phyloP scores from a whole-genome alignment of 495 filamentous ascomycete species.

The Trichodelitschia bisporula region DNA sequence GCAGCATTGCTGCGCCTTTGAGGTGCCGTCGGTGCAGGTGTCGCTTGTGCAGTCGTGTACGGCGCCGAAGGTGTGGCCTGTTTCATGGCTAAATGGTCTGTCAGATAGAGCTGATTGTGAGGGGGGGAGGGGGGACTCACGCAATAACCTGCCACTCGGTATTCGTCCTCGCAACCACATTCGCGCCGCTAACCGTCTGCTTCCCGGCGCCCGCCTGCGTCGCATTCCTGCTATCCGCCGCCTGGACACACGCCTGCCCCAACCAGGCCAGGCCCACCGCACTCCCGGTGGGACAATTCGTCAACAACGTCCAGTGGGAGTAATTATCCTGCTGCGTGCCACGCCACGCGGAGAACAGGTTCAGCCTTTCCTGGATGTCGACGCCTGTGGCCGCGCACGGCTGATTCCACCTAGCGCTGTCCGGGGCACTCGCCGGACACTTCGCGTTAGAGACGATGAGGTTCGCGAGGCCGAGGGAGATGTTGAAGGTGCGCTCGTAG shows the following conservation, averaged over 20 bases:
- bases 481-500: slow-evolving; percentile 81
- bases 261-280: slow-evolving; percentile 89
- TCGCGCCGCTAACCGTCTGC: slow-evolving; percentile 57
- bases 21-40: slow-evolving; percentile 36
- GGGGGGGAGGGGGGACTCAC: slow-evolving; percentile 8
- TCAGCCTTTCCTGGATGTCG: slow-evolving; percentile 58
- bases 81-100: slow-evolving; percentile 34
- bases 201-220: slow-evolving; percentile 22
- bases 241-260: slow-evolving; percentile 53
- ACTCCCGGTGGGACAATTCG: slow-evolving; percentile 56
- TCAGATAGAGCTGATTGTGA: neutral
- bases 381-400: slow-evolving; percentile 33
- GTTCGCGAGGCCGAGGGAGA: slow-evolving; percentile 72
- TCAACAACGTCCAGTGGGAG: slow-evolving; percentile 85
- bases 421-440: slow-evolving; percentile 41
- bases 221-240: slow-evolving; percentile 17
- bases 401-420: slow-evolving; percentile 57
- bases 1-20: slow-evolving; percentile 58
- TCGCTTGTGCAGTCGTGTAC: slow-evolving; percentile 65
- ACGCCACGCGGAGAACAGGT: slow-evolving; percentile 75
- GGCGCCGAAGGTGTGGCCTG: slow-evolving; percentile 86
- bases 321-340: slow-evolving; percentile 47
- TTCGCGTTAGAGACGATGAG: slow-evolving; percentile 42
- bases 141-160: slow-evolving; percentile 94
- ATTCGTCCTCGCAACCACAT: slow-evolving; percentile 65